A percentile compares a stretch with the other conserved stretches of the same genome.
Evolutionary conservation across 1,284 basidiomycete genomes (phyloP).

Genomic region (Somion occarium): DNA sequence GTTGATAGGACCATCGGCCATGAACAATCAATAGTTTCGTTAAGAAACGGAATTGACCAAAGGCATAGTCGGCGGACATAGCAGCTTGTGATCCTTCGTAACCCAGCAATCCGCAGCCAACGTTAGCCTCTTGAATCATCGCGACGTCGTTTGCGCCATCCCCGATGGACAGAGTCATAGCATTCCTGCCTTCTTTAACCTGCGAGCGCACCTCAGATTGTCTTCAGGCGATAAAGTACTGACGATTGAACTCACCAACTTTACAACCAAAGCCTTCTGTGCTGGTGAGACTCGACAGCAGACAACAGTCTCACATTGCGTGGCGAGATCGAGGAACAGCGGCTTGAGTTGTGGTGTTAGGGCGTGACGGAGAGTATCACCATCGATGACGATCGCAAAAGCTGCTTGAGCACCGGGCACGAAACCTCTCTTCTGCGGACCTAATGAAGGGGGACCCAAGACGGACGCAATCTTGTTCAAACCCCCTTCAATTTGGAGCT

Average conservation of each 20-base stretch:
- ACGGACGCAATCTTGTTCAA: constrained; percentile 92
- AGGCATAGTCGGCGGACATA: constrained; percentile 98
- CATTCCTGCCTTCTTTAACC: constrained; percentile 93
- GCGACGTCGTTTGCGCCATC: constrained; percentile 96
- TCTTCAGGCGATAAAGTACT: background rate
- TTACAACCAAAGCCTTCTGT: constrained; percentile 95
- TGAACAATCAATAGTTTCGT: constrained; percentile 93
- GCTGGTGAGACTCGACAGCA: constrained; percentile 96
- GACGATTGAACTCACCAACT: constrained; percentile 54
- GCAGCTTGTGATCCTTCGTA: constrained; percentile 97
- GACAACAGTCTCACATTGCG: constrained; percentile 95
- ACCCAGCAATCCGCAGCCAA: constrained; percentile 92
- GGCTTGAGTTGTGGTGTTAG: constrained; percentile 75
- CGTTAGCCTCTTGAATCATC: constrained; percentile 98
- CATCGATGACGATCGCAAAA: constrained; percentile 96
- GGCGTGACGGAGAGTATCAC: constrained; percentile 86
- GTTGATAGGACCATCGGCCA: constrained; percentile 94
- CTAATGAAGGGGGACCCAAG: constrained; percentile 57
- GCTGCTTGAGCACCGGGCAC: constrained; percentile 61
- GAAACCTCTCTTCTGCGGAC: constrained; percentile 59
- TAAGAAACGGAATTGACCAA: constrained; percentile 94
- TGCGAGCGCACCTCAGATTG: constrained; percentile 24
- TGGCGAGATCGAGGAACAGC: constrained; percentile 88
- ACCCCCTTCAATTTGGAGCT: constrained; percentile 87
- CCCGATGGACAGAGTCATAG: constrained; percentile 96